Conservation (phyloP, 495 filamentous ascomycete species). For the Mycothermus thermophilus region DNA sequence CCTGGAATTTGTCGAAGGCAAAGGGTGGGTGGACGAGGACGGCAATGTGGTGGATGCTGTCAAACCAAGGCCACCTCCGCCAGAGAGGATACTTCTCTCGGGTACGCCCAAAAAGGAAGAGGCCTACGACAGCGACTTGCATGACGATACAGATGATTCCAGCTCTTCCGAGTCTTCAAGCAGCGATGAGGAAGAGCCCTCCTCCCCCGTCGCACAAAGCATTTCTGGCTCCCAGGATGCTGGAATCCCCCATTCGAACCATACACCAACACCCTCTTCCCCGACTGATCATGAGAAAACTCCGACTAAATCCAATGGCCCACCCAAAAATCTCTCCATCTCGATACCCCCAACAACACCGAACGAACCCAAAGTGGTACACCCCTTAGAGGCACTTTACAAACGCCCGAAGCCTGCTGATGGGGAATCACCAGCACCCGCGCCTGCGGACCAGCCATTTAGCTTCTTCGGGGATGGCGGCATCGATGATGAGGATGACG, state of each 20-base stretch:
- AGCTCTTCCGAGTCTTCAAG: no score
- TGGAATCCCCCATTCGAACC: no score
- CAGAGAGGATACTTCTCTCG: slow-evolving; percentile 3
- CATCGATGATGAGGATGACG: slow-evolving; percentile 35
- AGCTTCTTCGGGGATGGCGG: slow-evolving; percentile 38
- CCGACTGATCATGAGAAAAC: no score
- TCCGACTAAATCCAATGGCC: slow-evolving; percentile 32
- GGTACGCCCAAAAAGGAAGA: no score
- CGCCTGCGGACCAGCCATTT: slow-evolving; percentile 21
- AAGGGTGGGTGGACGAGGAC: slow-evolving; percentile 75
- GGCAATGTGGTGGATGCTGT: slow-evolving; percentile 58
- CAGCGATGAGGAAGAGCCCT: no score
- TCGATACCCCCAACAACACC: slow-evolving; percentile 34
- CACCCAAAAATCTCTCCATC: slow-evolving; percentile 33
- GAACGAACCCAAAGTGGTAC: slow-evolving; percentile 42
- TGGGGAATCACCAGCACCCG: slow-evolving; percentile 8
- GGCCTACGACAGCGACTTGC: no score
- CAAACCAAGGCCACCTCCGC: slow-evolving; percentile 14
- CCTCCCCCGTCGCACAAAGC: no score
- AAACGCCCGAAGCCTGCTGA: slow-evolving; percentile 46
- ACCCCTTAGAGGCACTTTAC: slow-evolving; percentile 82
- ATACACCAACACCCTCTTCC: slow-evolving; percentile 8
- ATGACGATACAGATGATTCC: no score
- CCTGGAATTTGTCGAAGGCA: slow-evolving; percentile 53
- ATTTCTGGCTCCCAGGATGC: no score